phyloP scores from a whole-genome alignment of 2,329 filamentous ascomycete genomes.

The Botrytis medusae region DNA sequence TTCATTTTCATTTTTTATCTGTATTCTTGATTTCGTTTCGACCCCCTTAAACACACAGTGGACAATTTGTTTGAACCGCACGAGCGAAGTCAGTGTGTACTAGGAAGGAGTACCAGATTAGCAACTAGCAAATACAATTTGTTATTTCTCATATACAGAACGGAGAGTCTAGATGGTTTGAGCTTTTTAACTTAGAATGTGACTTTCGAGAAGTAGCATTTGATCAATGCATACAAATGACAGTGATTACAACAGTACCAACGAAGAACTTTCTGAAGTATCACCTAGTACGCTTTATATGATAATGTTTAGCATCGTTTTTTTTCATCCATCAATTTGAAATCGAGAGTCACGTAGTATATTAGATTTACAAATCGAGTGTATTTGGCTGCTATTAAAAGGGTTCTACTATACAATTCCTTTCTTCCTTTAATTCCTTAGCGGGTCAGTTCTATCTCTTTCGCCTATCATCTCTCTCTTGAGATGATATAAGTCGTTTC shows the following conservation, averaged over 20 bases:
- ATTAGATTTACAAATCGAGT: background rate
- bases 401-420: background rate
- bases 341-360: background rate
- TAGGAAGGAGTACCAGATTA: background rate
- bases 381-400: background rate
- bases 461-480: background rate
- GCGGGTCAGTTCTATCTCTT: background rate
- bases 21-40: background rate
- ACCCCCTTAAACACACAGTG: background rate
- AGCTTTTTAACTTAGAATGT: background rate
- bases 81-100: background rate
- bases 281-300: accelerated
- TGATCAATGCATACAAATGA: background rate
- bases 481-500: background rate
- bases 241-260: too few relatives aligned
- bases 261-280: accelerated
- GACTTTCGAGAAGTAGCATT: background rate
- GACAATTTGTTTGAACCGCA: background rate
- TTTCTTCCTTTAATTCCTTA: background rate
- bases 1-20: background rate
- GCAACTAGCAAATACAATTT: background rate
- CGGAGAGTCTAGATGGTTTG: background rate
- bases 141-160: background rate
- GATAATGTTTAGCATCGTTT: background rate
- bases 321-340: background rate